These are phyloP conservation scores for Aspergillus nidulans DNA, from an alignment of 495 filamentous ascomycete genomes.

Conservation along the genomic window DNA sequence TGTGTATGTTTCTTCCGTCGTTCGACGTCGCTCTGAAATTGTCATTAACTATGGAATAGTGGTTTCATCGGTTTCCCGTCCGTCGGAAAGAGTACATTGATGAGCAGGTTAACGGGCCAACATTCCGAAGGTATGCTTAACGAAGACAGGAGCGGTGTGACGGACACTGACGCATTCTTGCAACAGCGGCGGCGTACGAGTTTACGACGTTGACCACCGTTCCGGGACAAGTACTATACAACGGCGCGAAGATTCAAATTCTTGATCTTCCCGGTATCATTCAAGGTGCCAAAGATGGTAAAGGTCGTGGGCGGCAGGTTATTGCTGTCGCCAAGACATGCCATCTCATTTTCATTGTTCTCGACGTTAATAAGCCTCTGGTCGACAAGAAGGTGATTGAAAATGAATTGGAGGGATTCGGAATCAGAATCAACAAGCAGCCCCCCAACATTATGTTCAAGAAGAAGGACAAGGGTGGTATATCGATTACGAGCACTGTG, in stretches of 20 bases:
- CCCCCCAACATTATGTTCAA: constrained; percentile 97
- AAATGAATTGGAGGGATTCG: constrained; percentile 94
- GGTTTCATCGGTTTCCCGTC: constrained; percentile 81
- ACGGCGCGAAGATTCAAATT: constrained; percentile 97
- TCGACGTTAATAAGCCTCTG: constrained; percentile 97
- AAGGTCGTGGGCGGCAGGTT: constrained; percentile 96
- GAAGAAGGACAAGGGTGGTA: constrained; percentile 98
- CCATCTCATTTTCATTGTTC: constrained; percentile 96
- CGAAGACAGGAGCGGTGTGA: neutral
- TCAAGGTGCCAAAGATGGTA: constrained; percentile 96
- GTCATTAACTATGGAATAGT: constrained; percentile 26
- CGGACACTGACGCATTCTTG: constrained; percentile 16
- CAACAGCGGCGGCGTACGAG: constrained; percentile 85
- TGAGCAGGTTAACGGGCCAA: constrained; percentile 90
- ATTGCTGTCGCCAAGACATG: constrained; percentile 99
- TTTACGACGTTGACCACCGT: constrained; percentile 98
- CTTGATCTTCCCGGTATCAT: constrained; percentile 98
- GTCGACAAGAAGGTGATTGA: constrained; percentile 97
- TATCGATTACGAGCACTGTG: constrained; percentile 89
- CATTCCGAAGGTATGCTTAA: constrained; percentile 72
- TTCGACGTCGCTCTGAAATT: neutral
- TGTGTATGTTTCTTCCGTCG: constrained; percentile 59
- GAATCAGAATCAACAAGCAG: constrained; percentile 94
- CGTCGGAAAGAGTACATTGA: constrained; percentile 95
- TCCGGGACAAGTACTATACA: constrained; percentile 93